Evolutionary conservation across 2,329 filamentous ascomycete genomes (phyloP), one percentile per base, ranked within the genome.

Genomic region (Achaetomium macrosporum): DNA sequence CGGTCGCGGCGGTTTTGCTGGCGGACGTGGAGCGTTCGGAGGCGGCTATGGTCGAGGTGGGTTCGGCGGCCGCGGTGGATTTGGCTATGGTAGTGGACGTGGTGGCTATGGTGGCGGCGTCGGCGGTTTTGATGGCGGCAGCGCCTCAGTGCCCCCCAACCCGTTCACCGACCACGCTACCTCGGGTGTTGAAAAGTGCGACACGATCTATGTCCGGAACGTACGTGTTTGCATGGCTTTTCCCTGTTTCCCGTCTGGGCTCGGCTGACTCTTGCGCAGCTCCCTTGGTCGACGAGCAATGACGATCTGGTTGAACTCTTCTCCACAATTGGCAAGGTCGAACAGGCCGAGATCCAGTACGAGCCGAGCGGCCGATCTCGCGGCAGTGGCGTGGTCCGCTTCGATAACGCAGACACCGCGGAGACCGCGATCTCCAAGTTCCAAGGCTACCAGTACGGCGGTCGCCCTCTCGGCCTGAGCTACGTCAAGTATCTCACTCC

Each of bases 261-360:
- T 52, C 65, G 53, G 41, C 60, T 65, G 57, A 64, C 15, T 35
- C 4, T 47, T 35, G 46, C 43, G 40, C 64, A 96, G 91, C 82
- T 99, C 58, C 93, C 93, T 12, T 99, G 93, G 93, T 97, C 93
- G 29, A 99, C 93, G 15, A 96, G 91, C 76, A 97, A 99, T 67
- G 93, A 99, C 58, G 93, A 99, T 70, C 77, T 99, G 25, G 83
- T 97, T 53, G 93, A 99, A 69, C 80, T 99, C 17, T 99, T 99
- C 76, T 91, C 88, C 16, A 99, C 93, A 11, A 99, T 99, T 65
- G 93, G 93, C 59, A 96, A 96, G 70, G 93, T 99, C 55, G 90
- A 96, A 65, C 90, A 93, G 64, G 93, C 93, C n/a, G 93, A 99
- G 73, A 97, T 99, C 53, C 93, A 99, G 72, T 97, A 99, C 66